Percentiles rank a stretch among this genome's conserved stretches.
Conservation (phyloP, 2,329 filamentous ascomycete genomes). For the Clarireedia hainanense region DNA sequence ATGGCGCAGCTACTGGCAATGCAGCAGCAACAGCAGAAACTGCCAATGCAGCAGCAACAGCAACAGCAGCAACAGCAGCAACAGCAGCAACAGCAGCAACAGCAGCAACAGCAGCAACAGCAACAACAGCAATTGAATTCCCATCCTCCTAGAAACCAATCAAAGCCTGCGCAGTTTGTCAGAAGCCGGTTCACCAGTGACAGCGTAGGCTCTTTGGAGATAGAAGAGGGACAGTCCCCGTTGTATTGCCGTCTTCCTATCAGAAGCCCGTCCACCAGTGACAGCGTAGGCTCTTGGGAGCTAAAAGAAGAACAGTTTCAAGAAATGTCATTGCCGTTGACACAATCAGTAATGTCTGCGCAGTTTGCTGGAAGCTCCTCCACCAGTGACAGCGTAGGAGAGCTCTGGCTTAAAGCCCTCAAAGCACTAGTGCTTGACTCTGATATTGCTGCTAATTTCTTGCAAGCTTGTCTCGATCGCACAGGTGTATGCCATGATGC, state of each 20-base stretch:
- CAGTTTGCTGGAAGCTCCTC: neutral
- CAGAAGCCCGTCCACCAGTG: neutral
- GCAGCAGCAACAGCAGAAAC: too few species aligned
- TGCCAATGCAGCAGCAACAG: too few species aligned
- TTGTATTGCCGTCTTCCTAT: too few species aligned
- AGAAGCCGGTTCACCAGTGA: neutral
- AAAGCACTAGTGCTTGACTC: neutral
- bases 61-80: too few species aligned
- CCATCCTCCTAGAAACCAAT: neutral
- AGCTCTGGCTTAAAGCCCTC: neutral
- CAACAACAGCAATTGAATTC: too few species aligned
- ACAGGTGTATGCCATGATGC: neutral
- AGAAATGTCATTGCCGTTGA: too few species aligned
- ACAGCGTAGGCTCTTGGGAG: neutral
- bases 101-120: too few species aligned
- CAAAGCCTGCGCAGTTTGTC: neutral
- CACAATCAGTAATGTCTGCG: neutral
- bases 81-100: too few species aligned
- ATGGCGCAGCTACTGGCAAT: too few species aligned
- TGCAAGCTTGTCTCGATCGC: neutral
- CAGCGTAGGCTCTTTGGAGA: neutral
- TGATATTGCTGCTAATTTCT: neutral
- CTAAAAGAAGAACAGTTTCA: neutral
- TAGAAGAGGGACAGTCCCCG: neutral
- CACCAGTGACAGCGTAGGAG: neutral